Evolutionary conservation across 2,329 filamentous ascomycete species (phyloP).

Genomic region (Grosmannia serpens): DNA sequence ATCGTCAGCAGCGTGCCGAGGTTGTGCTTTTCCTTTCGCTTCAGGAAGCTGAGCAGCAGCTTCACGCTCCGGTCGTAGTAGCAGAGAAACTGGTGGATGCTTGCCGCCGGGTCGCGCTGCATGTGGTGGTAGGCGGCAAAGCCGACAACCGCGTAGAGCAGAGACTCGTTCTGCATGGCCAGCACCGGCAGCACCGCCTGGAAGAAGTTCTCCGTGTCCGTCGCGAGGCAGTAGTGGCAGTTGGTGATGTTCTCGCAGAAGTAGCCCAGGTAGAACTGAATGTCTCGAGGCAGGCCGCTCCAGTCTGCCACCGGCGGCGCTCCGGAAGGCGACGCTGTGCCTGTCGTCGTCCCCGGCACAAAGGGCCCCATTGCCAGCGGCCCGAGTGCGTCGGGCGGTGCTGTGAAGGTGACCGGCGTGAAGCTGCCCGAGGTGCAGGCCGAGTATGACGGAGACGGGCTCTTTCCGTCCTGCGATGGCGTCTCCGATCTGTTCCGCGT

Average conservation of each 20-base stretch:
- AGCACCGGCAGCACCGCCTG: slow-evolving; percentile 57
- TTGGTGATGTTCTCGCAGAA: slow-evolving; percentile 66
- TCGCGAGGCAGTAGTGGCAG: slow-evolving; percentile 71
- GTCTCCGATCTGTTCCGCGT: slow-evolving; percentile 39
- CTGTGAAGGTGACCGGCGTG: slow-evolving; percentile 16
- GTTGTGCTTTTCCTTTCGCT: slow-evolving; percentile 57
- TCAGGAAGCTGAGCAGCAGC: slow-evolving; percentile 59
- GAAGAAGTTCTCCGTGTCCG: slow-evolving; percentile 63
- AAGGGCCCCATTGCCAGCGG: slow-evolving; percentile 6
- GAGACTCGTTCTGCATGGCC: slow-evolving; percentile 62
- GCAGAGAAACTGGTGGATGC: slow-evolving; percentile 69
- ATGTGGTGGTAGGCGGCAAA: slow-evolving; percentile 84
- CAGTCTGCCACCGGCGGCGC: slow-evolving; percentile 27
- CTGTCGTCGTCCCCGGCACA: not conserved
- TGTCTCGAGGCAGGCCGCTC: slow-evolving; percentile 52
- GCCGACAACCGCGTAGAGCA: slow-evolving; percentile 76
- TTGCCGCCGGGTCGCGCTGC: slow-evolving; percentile 56
- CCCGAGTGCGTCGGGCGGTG: slow-evolving; percentile 2
- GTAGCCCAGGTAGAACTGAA: slow-evolving; percentile 70
- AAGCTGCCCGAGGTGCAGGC: slow-evolving; percentile 28
- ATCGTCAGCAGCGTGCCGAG: slow-evolving; percentile 75
- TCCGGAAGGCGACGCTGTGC: slow-evolving; percentile 7
- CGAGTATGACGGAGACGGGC: slow-evolving; percentile 41
- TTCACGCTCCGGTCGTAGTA: slow-evolving; percentile 87
- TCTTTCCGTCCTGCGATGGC: slow-evolving; percentile 39